Percentiles rank a stretch among this genome's conserved stretches.
phyloP scores from a whole-genome alignment of 257 asterid genomes.

The Salvia hispanica region DNA sequence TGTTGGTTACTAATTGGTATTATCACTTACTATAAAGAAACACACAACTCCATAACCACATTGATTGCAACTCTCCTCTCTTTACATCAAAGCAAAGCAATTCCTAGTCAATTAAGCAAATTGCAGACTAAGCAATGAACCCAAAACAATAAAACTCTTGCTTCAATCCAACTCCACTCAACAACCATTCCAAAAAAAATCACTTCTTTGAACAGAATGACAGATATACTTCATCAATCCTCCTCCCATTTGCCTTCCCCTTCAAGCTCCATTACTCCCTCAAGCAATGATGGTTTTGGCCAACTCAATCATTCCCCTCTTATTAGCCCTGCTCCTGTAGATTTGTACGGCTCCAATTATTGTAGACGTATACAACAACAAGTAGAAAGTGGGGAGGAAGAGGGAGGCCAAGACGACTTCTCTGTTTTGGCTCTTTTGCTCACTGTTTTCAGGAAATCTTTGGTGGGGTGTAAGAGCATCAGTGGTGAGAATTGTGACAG shows the following conservation, averaged over 20 bases:
- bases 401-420: constrained; percentile 22
- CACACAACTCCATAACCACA: no score
- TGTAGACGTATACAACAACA: constrained; percentile 14
- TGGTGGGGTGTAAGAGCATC: constrained; percentile 44
- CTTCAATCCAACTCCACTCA: constrained; percentile 72
- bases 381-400: constrained; percentile 16
- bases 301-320: constrained; percentile 44
- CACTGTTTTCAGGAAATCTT: constrained; percentile 51
- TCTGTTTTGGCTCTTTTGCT: constrained; percentile 46
- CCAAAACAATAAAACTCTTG: constrained; percentile 44
- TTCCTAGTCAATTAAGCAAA: constrained; percentile 24
- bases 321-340: constrained; percentile 34
- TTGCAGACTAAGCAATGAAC: constrained; percentile 31
- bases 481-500: constrained; percentile 27
- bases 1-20: no score
- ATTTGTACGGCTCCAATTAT: constrained; percentile 34
- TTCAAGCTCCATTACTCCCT: no score
- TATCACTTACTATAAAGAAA: no score
- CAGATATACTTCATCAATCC: constrained; percentile 47
- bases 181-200: neutral
- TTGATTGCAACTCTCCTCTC: no score
- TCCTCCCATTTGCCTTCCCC: constrained; percentile 53
- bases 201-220: constrained; percentile 48
- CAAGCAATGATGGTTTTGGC: constrained; percentile 56
- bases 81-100: constrained; percentile 2